Evolutionary conservation across 2,329 filamentous ascomycete species (phyloP).

Genomic region (Triangularia verruculosa): DNA sequence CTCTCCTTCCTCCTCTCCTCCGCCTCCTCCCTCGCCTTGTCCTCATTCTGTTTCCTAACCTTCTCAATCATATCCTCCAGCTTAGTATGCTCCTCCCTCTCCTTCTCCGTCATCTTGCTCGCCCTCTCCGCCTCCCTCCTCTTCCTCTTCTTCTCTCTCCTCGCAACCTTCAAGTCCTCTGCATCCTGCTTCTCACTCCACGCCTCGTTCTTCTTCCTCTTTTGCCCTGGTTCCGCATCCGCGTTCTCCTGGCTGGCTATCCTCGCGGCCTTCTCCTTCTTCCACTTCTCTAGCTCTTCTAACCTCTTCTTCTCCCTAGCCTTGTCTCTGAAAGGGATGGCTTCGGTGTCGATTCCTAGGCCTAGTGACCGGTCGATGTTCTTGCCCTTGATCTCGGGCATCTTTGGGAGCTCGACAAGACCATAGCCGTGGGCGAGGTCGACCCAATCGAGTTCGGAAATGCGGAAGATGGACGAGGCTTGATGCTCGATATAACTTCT

Average conservation of each 20-base stretch:
- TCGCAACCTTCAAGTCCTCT: slow-evolving; percentile 54
- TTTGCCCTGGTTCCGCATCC: slow-evolving; percentile 46
- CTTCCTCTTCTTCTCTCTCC: slow-evolving; percentile 36
- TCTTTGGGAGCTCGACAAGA: slow-evolving; percentile 79
- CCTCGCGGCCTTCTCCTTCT: slow-evolving; percentile 38
- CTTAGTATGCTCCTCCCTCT: slow-evolving; percentile 61
- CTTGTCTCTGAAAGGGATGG: slow-evolving; percentile 70
- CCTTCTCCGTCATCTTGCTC: slow-evolving; percentile 66
- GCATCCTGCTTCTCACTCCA: slow-evolving; percentile 71
- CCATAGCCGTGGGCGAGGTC: slow-evolving; percentile 82
- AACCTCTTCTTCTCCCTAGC: slow-evolving; percentile 63
- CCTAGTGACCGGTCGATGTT: slow-evolving; percentile 60
- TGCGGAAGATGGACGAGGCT: slow-evolving; percentile 84
- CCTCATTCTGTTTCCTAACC: slow-evolving; percentile 57
- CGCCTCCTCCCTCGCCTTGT: slow-evolving; percentile 37
- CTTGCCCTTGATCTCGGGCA: slow-evolving; percentile 80
- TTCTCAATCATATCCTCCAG: slow-evolving; percentile 62
- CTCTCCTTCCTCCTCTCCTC: slow-evolving; percentile 29
- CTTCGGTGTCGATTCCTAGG: slow-evolving; percentile 63
- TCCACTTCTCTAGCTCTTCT: slow-evolving; percentile 51
- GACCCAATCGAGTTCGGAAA: slow-evolving; percentile 78
- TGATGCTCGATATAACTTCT: slow-evolving; percentile 89
- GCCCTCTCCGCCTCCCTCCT: slow-evolving; percentile 58
- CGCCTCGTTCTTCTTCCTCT: slow-evolving; percentile 62
- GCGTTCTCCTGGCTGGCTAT: slow-evolving; percentile 35